Base-by-base conservation (phyloP, 2,329 filamentous ascomycete species). In the Rutstroemia sp. region DNA sequence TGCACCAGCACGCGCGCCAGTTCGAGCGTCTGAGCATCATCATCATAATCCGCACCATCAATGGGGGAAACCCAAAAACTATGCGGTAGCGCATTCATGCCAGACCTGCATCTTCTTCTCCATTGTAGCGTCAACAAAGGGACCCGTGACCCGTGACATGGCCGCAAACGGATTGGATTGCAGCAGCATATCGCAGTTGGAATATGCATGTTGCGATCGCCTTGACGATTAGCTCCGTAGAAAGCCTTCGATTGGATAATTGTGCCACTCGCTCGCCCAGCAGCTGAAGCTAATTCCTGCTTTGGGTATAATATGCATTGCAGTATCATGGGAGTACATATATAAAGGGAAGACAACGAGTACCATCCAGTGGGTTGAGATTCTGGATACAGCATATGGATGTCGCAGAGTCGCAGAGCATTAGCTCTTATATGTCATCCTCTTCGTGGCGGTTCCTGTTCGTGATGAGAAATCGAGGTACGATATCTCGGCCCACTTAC, bases 351-450 rank as follows among this genome's bases (percentile, higher is more conserved):
- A 27, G 52, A 21, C 44, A 54, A 14, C 21, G 16, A 49, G 52
- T 54, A 23, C 52, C 52, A 23, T 54, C 30, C 52, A 42, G 52
- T 54, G 42, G 44, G 52, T 54, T 49, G 52, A 54, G 52, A 27
- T 45, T 39, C 30, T 44, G 38, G 44, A 44, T 41, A 49, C 34
- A 41, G 44, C 52, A 49, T 49, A 14, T 23, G 25, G 34, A 21
- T 48, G 52, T 54, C 37, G 44, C 30, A 54, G 44, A 41, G 52
- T 54, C 47, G 30, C 30, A 54, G 44, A 41, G 48, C 39, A 42
- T 42, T 42, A 42, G 19, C n/a, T 42, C 39, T 54, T 44, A 54
- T 49, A 39, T 54, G 27, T 48, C 42, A 45, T 45, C 3, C 34
- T 16, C 44, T 49, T 34, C 52, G 41, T 49, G 39, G n/a, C 19